Base-by-base conservation (phyloP, 495 filamentous ascomycete species). In the Oleoguttula mirabilis region DNA sequence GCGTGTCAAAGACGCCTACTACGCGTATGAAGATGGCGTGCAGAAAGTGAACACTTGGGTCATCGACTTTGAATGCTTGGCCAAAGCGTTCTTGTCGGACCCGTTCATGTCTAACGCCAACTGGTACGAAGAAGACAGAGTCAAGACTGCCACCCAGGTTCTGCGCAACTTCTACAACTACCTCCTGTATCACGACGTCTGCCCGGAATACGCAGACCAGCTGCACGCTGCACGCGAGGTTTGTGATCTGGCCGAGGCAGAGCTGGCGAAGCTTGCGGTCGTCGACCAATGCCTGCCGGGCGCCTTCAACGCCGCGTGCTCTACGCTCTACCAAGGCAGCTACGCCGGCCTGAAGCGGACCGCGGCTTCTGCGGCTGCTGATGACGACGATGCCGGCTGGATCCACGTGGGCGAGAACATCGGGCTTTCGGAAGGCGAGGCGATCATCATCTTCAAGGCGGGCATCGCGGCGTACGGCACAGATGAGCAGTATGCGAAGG, bases 161-260 rank as follows among this genome's bases (percentile, higher is more conserved):
- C 66, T 95, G 34, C 72, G 71, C 37, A 94, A 90, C 60, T 94
- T 95, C 59, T 72, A 93, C 43, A 86, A 85, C 50, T 98, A 94
- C 52, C 68, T 95, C 7, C 66, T 86, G 10, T 71, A 72, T 42
- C 88, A 95, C 52, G 68, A 82, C 25, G 90, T 93, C 11, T 92
- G 84, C 48, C 80, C 81, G 3, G 90, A 98, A 50, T 79, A 87
- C 57, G 63, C 52, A 0, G 65, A 69, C 0, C 71, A 82, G 47
- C 69, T 96, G 37, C 58, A 72, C 21, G 67, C 66, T 2, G 88
- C 87, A 2, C 67, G 79, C 17, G 56, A 51, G 2, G 57, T 86
- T 30, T 94, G 87, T 52, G 71, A 80, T 20, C 51, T 67, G 19
- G 85, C 82, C 10, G 66, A 75, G 7, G 62, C 66, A 15, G 84